Evolutionary conservation across 768 basidiomycete species (phyloP).

Genomic region (Leccinum fibrillosum): DNA sequence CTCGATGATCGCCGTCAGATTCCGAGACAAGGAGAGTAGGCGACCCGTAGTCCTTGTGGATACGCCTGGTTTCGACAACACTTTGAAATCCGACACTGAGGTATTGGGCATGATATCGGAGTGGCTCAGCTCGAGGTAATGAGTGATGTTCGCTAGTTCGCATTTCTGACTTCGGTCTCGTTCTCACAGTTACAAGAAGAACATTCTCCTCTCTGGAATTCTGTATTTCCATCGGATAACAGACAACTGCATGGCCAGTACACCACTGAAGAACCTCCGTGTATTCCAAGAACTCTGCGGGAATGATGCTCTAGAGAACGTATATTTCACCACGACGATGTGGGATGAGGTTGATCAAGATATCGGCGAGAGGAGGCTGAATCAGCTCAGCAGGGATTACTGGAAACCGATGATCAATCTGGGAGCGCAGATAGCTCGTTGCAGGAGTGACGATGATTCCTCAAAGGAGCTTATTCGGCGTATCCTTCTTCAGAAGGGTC

Average conservation of each 20-base stretch:
- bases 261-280: conserved; percentile 31
- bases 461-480: conserved; percentile 5
- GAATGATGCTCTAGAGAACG: conserved; percentile 25
- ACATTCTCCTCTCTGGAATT: conserved; percentile 29
- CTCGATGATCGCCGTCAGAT: conserved; percentile 1
- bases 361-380: conserved; percentile 16
- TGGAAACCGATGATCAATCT: background rate
- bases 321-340: conserved; percentile 37
- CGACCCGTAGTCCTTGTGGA: conserved; percentile 20
- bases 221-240: conserved; percentile 43
- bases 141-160: background rate
- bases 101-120: conserved; percentile 9
- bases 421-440: conserved; percentile 12
- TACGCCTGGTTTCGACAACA: conserved; percentile 23
- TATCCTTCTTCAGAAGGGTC: background rate
- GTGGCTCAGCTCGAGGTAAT: conserved; percentile 15
- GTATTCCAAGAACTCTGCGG: conserved; percentile 32
- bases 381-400: background rate
- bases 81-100: conserved; percentile 9
- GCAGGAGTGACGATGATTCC: conserved; percentile 7
- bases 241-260: conserved; percentile 36
- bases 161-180: background rate
- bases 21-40: background rate
- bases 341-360: conserved; percentile 30
- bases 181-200: conserved; percentile 4